A percentile compares a stretch with the other conserved stretches of the same genome.
Evolutionary conservation across 2,329 filamentous ascomycete species (phyloP).

Genomic region (Lasiodiplodia citricola): DNA sequence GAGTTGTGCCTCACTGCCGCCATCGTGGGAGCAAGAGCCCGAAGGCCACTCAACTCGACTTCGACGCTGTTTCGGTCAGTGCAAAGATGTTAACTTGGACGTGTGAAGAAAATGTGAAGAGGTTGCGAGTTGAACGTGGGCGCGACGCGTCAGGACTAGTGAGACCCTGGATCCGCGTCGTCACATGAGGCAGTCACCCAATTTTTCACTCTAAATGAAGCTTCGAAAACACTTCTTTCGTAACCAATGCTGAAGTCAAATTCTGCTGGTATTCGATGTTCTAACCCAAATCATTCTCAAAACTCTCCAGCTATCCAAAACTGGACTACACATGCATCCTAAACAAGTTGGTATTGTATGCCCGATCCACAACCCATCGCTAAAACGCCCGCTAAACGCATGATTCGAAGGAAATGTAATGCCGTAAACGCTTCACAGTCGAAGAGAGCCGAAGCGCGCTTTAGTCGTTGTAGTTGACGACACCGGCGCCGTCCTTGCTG

Average conservation of each 20-base stretch:
- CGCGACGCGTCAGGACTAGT: constrained; percentile 1
- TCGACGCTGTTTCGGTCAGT: no score
- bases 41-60: no score
- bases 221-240: background rate
- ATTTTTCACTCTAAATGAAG: background rate
- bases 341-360: constrained; percentile 19
- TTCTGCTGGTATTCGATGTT: background rate
- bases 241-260: background rate
- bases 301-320: background rate
- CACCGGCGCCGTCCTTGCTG: constrained; percentile 61
- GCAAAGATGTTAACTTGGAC: background rate
- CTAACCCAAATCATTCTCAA: background rate
- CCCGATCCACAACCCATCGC: background rate
- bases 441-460: background rate
- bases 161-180: background rate
- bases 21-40: background rate
- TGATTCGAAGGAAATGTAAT: background rate
- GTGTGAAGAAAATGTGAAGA: background rate
- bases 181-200: background rate
- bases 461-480: constrained; percentile 63
- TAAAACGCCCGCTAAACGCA: constrained; percentile 21
- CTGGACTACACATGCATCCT: background rate
- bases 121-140: background rate
- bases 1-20: background rate
- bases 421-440: no score